These are phyloP conservation scores for Chlamydomonas urium DNA, from an alignment of 139 green algal genomes.

Conservation along the genomic window DNA sequence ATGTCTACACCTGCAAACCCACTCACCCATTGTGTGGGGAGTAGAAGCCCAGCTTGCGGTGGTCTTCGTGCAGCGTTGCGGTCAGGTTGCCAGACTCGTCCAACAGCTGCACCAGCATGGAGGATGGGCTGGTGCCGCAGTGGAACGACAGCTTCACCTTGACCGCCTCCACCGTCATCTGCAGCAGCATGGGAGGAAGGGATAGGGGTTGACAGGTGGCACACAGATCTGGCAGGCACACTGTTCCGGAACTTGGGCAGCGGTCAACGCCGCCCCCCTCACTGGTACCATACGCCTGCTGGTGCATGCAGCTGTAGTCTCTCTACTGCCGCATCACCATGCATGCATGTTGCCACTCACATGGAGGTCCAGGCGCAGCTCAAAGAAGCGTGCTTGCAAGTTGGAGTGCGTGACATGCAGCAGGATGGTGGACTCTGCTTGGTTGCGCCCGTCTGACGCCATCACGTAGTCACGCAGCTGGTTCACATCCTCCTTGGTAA, in stretches of 20 bases:
- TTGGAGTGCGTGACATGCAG: slow-evolving; percentile 91
- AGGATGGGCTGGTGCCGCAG: slow-evolving; percentile 70
- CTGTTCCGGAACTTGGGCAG: no score
- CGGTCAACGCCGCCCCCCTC: no score
- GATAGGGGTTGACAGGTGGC: no score
- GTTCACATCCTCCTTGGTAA: slow-evolving; percentile 10
- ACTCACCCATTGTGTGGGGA: slow-evolving; percentile 75
- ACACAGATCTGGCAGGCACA: no score
- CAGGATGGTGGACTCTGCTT: slow-evolving; percentile 80
- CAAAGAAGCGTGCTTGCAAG: slow-evolving; percentile 85
- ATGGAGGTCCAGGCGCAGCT: slow-evolving; percentile 89
- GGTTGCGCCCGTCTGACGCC: slow-evolving; percentile 27
- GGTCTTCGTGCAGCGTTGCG: slow-evolving; percentile 52
- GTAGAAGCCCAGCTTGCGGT: slow-evolving; percentile 91
- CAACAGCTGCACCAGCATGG: slow-evolving; percentile 83
- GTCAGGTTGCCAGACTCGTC: slow-evolving; percentile 61
- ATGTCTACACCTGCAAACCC: background rate
- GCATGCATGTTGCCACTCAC: slow-evolving; percentile 42
- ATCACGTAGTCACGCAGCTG: slow-evolving; percentile 11
- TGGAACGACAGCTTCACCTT: slow-evolving; percentile 90
- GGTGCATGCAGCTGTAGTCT: no score
- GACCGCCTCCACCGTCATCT: slow-evolving; percentile 76
- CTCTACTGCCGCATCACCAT: no score
- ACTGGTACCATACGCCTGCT: no score
- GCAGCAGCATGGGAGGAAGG: no score